Conservation (phyloP, 148 eudicot genomes). For the Gaultheria prostrata region DNA sequence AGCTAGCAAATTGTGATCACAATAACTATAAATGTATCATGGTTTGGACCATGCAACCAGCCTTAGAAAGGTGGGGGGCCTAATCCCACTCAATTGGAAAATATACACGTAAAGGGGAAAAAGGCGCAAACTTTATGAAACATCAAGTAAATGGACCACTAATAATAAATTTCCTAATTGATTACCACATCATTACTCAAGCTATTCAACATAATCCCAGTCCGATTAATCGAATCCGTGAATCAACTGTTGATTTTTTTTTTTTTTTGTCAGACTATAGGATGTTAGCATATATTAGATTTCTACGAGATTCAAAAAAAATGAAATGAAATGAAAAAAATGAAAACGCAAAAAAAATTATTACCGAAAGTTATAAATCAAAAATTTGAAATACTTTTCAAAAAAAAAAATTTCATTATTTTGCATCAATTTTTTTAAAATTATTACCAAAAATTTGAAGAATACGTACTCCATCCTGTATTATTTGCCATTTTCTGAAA, state of each 20-base stretch:
- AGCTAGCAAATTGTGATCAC: conserved; percentile 10
- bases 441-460: not conserved
- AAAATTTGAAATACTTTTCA: too few species aligned
- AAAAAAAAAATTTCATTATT: too few species aligned
- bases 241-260: not conserved
- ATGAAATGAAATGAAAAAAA: too few species aligned
- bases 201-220: not conserved
- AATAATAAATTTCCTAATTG: not conserved
- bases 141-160: conserved; percentile 16
- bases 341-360: too few species aligned
- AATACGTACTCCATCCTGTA: not conserved
- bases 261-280: too few species aligned
- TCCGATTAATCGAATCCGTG: not conserved
- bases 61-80: conserved; percentile 19
- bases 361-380: too few species aligned
- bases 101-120: not conserved
- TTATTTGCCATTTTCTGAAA: not conserved
- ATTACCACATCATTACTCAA: conserved; percentile 14
- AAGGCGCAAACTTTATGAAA: conserved; percentile 14
- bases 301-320: too few species aligned
- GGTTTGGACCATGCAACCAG: conserved; percentile 21
- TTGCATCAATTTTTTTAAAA: too few species aligned
- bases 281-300: too few species aligned
- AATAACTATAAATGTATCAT: not conserved
- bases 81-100: not conserved